Percentiles rank a stretch among this genome's conserved stretches.
phyloP scores from a whole-genome alignment of 495 filamentous ascomycete species.

The Xanthoparmelia taractica region DNA sequence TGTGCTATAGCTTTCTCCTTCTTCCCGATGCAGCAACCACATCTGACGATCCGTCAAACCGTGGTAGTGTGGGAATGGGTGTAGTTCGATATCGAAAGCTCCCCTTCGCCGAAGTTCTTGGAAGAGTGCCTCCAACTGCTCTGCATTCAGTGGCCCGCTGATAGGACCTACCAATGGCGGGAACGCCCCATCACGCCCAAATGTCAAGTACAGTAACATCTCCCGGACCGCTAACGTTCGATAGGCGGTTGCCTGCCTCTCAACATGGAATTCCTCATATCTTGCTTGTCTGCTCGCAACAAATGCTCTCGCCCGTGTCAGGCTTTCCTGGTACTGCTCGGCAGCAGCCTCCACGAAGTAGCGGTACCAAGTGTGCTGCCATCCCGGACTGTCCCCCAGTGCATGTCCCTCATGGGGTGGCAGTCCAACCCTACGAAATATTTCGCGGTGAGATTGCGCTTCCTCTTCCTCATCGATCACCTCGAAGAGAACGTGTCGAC shows the following conservation, averaged over 20 bases:
- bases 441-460: background rate
- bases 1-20: background rate
- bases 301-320: background rate
- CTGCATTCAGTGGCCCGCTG: background rate
- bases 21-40: background rate
- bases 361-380: background rate
- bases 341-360: conserved; percentile 1
- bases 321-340: conserved; percentile 3
- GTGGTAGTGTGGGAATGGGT: background rate
- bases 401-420: conserved; percentile 1
- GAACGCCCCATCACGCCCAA: background rate
- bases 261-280: background rate
- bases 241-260: background rate
- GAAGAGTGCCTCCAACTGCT: conserved; percentile 1
- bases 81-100: background rate
- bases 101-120: conserved; percentile 1
- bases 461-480: background rate
- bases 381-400: background rate
- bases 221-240: background rate
- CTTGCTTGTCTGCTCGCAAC: background rate
- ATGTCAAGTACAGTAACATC: background rate
- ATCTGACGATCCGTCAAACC: background rate
- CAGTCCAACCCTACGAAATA: background rate
- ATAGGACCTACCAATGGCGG: background rate
- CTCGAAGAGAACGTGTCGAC: background rate